Conservation (phyloP, 2,329 filamentous ascomycete species). For the Akanthomyces lecanii region DNA sequence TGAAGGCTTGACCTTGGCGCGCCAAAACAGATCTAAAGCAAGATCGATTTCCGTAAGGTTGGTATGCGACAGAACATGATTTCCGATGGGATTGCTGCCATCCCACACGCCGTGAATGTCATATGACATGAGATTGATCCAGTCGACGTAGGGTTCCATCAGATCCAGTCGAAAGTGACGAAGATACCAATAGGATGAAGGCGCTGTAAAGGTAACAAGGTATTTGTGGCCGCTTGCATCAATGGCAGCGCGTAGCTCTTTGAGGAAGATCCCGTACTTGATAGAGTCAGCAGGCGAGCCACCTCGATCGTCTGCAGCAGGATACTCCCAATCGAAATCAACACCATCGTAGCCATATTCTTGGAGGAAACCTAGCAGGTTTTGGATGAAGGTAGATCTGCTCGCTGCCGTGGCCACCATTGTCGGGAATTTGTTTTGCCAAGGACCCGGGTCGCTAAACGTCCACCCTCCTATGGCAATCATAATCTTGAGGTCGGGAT, state of each 20-base stretch:
- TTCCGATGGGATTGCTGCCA: conserved; percentile 26
- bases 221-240: conserved; percentile 14
- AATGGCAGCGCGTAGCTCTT: conserved; percentile 18
- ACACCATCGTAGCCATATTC: conserved; percentile 26
- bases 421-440: conserved; percentile 26
- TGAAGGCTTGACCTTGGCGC: neutral
- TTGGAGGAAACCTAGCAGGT: conserved; percentile 23
- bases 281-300: conserved; percentile 18
- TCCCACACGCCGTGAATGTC: conserved; percentile 31
- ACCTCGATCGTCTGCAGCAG: conserved; percentile 17
- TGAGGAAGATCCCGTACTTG: conserved; percentile 20
- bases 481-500: conserved; percentile 27
- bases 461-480: conserved; percentile 40
- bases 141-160: conserved; percentile 4
- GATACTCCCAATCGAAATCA: conserved; percentile 29
- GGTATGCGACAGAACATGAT: conserved; percentile 35
- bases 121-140: conserved; percentile 19
- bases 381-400: conserved; percentile 34
- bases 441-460: conserved; percentile 29
- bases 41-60: conserved; percentile 32
- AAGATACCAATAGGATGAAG: conserved; percentile 25
- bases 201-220: conserved; percentile 20
- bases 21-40: neutral
- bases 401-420: conserved; percentile 21
- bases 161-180: conserved; percentile 19